Evolutionary conservation across 495 filamentous ascomycete genomes (phyloP).

Genomic region (Podospora pseudopauciseta): DNA sequence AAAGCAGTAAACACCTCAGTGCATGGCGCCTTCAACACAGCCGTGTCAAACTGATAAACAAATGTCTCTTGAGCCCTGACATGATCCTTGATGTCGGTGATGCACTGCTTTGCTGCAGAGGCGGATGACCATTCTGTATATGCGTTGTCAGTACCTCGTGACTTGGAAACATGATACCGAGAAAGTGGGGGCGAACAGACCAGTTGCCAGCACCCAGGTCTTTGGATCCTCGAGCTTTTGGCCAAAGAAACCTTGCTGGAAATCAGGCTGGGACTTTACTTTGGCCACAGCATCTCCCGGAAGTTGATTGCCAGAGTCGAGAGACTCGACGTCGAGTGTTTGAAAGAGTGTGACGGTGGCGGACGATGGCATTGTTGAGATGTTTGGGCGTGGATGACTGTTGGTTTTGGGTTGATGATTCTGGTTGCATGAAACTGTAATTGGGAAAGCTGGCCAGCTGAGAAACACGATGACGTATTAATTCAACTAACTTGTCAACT

Average conservation of each 20-base stretch:
- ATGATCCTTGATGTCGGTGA: not conserved
- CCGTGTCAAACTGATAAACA: not conserved
- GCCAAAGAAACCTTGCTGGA: constrained; percentile 18
- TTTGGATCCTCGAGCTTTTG: constrained; percentile 19
- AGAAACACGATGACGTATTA: too few relatives aligned
- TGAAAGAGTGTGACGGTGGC: constrained; percentile 13
- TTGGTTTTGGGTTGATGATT: not conserved
- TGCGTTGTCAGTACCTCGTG: not conserved
- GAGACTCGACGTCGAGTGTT: constrained; percentile 1
- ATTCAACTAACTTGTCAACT: too few relatives aligned
- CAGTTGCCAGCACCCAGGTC: constrained; percentile 15
- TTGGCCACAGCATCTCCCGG: not conserved
- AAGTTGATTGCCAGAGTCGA: not conserved
- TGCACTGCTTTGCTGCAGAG: constrained; percentile 4
- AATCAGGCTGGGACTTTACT: constrained; percentile 13
- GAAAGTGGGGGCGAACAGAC: constrained; percentile 2
- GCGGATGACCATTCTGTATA: constrained; percentile 14
- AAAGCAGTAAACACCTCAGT: constrained; percentile 24
- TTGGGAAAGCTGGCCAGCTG: too few relatives aligned
- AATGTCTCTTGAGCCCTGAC: constrained; percentile 6
- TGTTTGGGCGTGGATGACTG: not conserved
- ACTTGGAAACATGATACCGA: not conserved
- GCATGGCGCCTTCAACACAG: constrained; percentile 15
- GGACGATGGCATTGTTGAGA: not conserved
- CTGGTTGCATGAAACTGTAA: not conserved